A percentile compares a stretch with the other conserved stretches of the same genome.
These are phyloP conservation scores for Leishmania braziliensis DNA, from an alignment of 208 protist species.

Conservation along the genomic window DNA sequence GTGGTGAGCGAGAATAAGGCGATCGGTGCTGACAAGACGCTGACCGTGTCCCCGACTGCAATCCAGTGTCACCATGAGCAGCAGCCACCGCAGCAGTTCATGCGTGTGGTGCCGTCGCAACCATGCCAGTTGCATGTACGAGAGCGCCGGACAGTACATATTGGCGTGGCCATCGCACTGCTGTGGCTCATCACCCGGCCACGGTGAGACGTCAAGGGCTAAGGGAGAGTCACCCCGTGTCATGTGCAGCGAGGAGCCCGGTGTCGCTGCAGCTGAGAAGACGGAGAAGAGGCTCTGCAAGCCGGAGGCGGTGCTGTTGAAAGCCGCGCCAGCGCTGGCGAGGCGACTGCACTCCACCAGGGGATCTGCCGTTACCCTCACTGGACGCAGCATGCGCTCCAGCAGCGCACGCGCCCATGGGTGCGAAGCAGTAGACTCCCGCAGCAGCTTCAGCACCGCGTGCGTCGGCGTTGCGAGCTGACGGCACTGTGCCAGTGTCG, in stretches of 20 bases:
- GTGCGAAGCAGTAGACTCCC: constrained; percentile 6
- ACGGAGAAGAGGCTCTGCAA: not conserved
- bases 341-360: constrained; percentile 2
- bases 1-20: constrained; percentile 69
- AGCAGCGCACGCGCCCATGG: constrained; percentile 19
- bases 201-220: not conserved
- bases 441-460: constrained; percentile 18
- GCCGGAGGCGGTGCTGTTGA: not conserved
- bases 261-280: not conserved
- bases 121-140: constrained; percentile 63
- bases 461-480: constrained; percentile 20
- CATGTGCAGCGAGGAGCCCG: not conserved
- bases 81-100: constrained; percentile 46
- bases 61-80: constrained; percentile 48
- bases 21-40: constrained; percentile 43
- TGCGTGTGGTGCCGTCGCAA: constrained; percentile 81
- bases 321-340: not conserved
- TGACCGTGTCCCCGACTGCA: constrained; percentile 12
- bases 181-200: not conserved
- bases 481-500: constrained; percentile 25
- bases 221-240: not conserved
- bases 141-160: constrained; percentile 34
- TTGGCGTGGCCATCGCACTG: not conserved
- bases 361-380: not conserved
- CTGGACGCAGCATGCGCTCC: constrained; percentile 17